Evolutionary conservation across 2,329 filamentous ascomycete genomes (phyloP).

Genomic region (Diaporthe citri): DNA sequence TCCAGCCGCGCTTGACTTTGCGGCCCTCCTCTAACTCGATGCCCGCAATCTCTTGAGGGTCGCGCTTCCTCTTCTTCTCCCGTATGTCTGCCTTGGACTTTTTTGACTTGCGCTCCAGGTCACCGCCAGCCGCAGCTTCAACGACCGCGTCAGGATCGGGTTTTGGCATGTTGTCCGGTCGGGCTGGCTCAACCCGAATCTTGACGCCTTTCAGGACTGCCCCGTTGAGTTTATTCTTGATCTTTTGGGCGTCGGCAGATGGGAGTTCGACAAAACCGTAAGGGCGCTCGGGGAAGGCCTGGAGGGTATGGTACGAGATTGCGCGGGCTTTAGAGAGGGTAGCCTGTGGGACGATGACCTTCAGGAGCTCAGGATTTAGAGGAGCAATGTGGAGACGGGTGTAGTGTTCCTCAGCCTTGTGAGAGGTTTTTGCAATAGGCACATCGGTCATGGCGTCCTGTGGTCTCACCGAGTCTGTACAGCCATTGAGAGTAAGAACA

Average conservation of each 20-base stretch:
- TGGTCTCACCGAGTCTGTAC: not conserved
- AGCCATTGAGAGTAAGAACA: not conserved
- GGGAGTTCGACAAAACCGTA: slow-evolving; percentile 94
- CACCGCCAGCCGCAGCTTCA: slow-evolving; percentile 37
- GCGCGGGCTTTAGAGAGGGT: slow-evolving; percentile 77
- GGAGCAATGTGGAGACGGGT: slow-evolving; percentile 89
- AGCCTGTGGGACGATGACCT: slow-evolving; percentile 77
- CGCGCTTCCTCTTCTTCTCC: slow-evolving; percentile 56
- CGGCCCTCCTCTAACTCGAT: slow-evolving; percentile 79
- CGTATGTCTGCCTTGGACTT: slow-evolving; percentile 54
- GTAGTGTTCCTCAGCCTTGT: slow-evolving; percentile 45
- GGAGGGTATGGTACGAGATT: slow-evolving; percentile 87
- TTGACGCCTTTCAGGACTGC: slow-evolving; percentile 87
- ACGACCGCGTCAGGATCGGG: slow-evolving; percentile 48
- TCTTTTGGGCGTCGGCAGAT: slow-evolving; percentile 83
- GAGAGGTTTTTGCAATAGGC: not conserved
- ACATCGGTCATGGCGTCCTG: slow-evolving; percentile 37
- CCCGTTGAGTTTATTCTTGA: slow-evolving; percentile 92
- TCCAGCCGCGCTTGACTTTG: slow-evolving; percentile 92
- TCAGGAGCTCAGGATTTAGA: slow-evolving; percentile 80
- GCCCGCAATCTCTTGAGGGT: slow-evolving; percentile 69
- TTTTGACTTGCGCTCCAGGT: slow-evolving; percentile 41
- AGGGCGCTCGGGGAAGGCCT: slow-evolving; percentile 89
- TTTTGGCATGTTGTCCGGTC: slow-evolving; percentile 68
- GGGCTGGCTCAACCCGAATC: slow-evolving; percentile 85